These are phyloP conservation scores for Stemphylium lycopersici DNA, from an alignment of 2,329 filamentous ascomycete genomes.

Conservation along the genomic window DNA sequence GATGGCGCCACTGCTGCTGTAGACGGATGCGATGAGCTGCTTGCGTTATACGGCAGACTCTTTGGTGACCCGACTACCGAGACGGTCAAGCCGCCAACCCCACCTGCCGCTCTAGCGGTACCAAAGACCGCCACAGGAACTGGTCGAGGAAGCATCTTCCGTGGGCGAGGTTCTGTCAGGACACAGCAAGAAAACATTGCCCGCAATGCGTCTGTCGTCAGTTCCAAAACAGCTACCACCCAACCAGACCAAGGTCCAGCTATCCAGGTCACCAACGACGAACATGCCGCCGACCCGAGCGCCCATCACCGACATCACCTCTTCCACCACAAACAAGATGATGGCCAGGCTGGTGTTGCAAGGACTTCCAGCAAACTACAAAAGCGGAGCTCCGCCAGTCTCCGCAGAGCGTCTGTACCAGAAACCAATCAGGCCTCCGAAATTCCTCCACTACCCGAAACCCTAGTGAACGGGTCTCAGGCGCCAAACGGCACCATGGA, in stretches of 20 bases:
- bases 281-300: conserved; percentile 46
- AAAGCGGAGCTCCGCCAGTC: conserved; percentile 50
- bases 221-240: conserved; percentile 32
- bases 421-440: conserved; percentile 29
- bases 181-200: conserved; percentile 24
- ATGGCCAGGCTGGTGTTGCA: conserved; percentile 45
- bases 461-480: conserved; percentile 23
- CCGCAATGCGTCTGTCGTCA: conserved; percentile 34
- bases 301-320: conserved; percentile 46
- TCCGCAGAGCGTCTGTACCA: conserved; percentile 32
- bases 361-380: conserved; percentile 48
- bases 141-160: conserved; percentile 77
- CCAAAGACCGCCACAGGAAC: conserved; percentile 68
- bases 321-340: conserved; percentile 41
- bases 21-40: conserved; percentile 83
- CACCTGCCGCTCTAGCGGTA: conserved; percentile 62
- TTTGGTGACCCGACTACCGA: conserved; percentile 67
- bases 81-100: conserved; percentile 46
- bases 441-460: conserved; percentile 33
- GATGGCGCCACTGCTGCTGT: conserved; percentile 86
- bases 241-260: conserved; percentile 61
- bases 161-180: conserved; percentile 49
- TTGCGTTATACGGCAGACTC: conserved; percentile 79
- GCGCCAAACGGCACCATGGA: conserved; percentile 18
- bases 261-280: conserved; percentile 77